Percentiles rank a stretch among this genome's conserved stretches.
phyloP scores from a whole-genome alignment of 352 stramenopile species.

The Pythium brassicae region DNA sequence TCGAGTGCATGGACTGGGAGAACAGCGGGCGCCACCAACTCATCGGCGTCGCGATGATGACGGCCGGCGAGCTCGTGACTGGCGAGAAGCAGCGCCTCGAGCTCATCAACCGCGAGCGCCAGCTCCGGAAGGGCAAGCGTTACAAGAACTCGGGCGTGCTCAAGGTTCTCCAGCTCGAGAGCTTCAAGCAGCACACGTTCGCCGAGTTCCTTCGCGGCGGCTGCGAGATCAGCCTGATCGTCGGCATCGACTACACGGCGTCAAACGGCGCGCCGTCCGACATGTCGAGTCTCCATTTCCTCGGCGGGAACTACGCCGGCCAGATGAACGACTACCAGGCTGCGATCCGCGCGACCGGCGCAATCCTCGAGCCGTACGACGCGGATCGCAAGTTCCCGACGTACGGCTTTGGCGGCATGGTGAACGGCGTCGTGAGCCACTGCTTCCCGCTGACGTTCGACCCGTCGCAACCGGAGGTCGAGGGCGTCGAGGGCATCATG shows the following conservation, averaged over 20 bases:
- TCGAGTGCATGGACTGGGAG: conserved; percentile 81
- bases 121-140: conserved; percentile 61
- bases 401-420: conserved; percentile 74
- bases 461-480: conserved; percentile 50
- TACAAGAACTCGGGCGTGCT: conserved; percentile 77
- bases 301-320: conserved; percentile 41
- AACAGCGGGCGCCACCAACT: conserved; percentile 64
- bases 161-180: conserved; percentile 46
- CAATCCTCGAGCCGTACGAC: conserved; percentile 76
- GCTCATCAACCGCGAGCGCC: conserved; percentile 64
- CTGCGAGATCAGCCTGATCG: conserved; percentile 71
- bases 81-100: conserved; percentile 44
- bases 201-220: conserved; percentile 65
- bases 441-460: conserved; percentile 38
- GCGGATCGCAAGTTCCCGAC: conserved; percentile 69
- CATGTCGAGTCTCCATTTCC: conserved; percentile 56
- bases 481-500: conserved; percentile 59
- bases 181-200: conserved; percentile 67
- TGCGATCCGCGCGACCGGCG: conserved; percentile 59
- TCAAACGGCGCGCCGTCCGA: conserved; percentile 50
- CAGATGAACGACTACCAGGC: conserved; percentile 79
- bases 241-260: conserved; percentile 82
- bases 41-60: conserved; percentile 53
- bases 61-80: conserved; percentile 47
- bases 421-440: conserved; percentile 60